Conservation (phyloP, 768 basidiomycete species). For the Auricularia auricula-judae region DNA sequence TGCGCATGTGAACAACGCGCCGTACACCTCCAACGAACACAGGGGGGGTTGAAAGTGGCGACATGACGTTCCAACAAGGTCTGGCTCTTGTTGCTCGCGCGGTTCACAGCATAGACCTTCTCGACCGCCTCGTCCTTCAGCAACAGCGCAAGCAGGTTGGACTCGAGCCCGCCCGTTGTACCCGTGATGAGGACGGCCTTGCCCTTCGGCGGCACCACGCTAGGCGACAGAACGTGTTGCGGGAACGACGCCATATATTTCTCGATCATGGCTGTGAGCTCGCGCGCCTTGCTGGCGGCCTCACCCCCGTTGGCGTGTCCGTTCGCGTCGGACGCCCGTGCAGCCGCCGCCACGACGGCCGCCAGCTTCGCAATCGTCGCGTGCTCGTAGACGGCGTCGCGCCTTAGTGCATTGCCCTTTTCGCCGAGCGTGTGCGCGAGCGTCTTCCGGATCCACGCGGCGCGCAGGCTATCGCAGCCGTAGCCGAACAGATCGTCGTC, state of each 20-base stretch:
- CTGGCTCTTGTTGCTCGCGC: conserved; percentile 9
- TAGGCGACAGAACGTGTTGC: conserved; percentile 3
- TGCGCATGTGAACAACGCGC: no score
- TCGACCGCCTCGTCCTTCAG: conserved; percentile 11
- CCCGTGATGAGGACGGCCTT: conserved; percentile 30
- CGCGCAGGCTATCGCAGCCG: conserved; percentile 30
- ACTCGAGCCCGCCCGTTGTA: conserved; percentile 32
- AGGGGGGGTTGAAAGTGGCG: conserved; percentile 10
- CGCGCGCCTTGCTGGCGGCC: conserved; percentile 3
- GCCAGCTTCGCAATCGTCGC: conserved; percentile 25
- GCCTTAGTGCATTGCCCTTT: conserved; percentile 16
- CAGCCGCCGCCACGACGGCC: conserved; percentile 16
- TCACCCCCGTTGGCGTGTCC: conserved; percentile 2
- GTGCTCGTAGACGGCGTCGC: conserved; percentile 25
- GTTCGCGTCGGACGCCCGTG: background rate
- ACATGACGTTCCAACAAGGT: conserved; percentile 17
- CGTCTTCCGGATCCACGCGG: conserved; percentile 25
- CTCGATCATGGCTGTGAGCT: conserved; percentile 28
- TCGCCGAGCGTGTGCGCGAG: conserved; percentile 14
- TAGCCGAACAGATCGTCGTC: conserved; percentile 27
- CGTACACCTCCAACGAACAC: no score
- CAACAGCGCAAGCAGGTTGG: conserved; percentile 22
- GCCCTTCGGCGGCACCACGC: conserved; percentile 2
- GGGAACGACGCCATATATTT: conserved; percentile 25
- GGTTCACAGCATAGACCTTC: conserved; percentile 26